These are phyloP conservation scores for Erysiphe neolycopersici DNA, from an alignment of 2,329 filamentous ascomycete genomes.

Conservation along the genomic window DNA sequence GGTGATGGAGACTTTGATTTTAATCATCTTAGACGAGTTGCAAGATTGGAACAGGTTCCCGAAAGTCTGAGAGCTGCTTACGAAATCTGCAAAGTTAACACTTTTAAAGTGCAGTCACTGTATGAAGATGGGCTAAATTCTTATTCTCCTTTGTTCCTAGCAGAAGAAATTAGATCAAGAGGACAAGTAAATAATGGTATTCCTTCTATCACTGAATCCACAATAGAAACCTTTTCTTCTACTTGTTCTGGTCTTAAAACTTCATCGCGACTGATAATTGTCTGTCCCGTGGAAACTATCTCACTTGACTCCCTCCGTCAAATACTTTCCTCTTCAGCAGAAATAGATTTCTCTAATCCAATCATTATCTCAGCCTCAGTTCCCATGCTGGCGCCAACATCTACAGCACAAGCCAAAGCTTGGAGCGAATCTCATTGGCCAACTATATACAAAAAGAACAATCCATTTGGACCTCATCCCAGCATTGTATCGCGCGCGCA, in stretches of 20 bases:
- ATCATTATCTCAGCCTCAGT: conserved; percentile 25
- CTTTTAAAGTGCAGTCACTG: too few species aligned
- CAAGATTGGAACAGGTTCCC: conserved; percentile 42
- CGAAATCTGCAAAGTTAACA: conserved; percentile 3
- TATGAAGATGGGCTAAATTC: background rate
- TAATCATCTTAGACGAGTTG: conserved; percentile 49
- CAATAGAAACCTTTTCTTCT: background rate
- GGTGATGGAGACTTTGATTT: conserved; percentile 36
- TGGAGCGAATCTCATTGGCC: conserved; percentile 66
- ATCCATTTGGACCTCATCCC: conserved; percentile 64
- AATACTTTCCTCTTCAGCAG: conserved; percentile 16
- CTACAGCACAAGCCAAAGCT: conserved; percentile 42
- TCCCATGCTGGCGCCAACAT: conserved; percentile 48
- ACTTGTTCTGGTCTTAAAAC: conserved; percentile 18
- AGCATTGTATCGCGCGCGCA: conserved; percentile 43
- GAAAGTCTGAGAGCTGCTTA: conserved; percentile 23
- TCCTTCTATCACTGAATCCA: background rate
- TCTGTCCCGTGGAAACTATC: conserved; percentile 24
- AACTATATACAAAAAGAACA: conserved; percentile 63
- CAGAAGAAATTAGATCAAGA: background rate
- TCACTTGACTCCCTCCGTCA: conserved; percentile 24
- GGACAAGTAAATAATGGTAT: background rate
- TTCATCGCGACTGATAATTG: conserved; percentile 19
- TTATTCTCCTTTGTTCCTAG: background rate
- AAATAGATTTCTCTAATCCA: conserved; percentile 21